Evolutionary conservation across 2,329 filamentous ascomycete genomes (phyloP).

Genomic region (Diaporthe nobilis): DNA sequence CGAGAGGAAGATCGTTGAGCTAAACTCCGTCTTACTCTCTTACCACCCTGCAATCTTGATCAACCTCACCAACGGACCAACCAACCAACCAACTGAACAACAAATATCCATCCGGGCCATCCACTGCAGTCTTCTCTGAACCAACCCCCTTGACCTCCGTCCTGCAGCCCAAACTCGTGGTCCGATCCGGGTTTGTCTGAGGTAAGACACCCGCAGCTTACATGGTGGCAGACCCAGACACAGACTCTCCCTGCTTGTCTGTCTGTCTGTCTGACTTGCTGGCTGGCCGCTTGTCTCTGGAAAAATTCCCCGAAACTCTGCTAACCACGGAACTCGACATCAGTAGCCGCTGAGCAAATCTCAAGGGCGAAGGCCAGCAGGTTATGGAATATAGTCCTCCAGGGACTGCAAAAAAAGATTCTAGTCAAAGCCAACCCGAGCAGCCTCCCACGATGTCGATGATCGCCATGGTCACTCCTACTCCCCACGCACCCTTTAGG

Average conservation of each 20-base stretch:
- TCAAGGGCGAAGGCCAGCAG: slow-evolving; percentile 13
- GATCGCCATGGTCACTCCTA: slow-evolving; percentile 61
- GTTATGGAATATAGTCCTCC: slow-evolving; percentile 60
- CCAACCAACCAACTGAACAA: background rate
- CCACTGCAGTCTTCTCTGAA: background rate
- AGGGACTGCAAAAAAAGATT: slow-evolving; percentile 49
- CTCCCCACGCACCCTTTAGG: slow-evolving; percentile 57
- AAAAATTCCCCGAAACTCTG: slow-evolving; percentile 25
- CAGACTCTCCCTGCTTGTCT: background rate
- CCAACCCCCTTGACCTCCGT: background rate
- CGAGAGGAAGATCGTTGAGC: background rate
- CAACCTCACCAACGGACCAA: background rate
- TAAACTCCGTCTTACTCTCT: slow-evolving; percentile 5
- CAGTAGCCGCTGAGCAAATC: slow-evolving; percentile 23
- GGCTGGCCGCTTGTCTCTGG: background rate
- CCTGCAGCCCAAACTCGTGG: slow-evolving; percentile 22
- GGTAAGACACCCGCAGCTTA: slow-evolving; percentile 39
- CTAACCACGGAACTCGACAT: slow-evolving; percentile 32
- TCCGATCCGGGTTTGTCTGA: slow-evolving; percentile 29
- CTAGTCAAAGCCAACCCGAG: slow-evolving; percentile 47
- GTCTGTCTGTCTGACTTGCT: slow-evolving; percentile 12
- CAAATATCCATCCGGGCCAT: background rate
- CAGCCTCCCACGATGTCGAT: slow-evolving; percentile 62
- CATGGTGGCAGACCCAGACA: slow-evolving; percentile 8
- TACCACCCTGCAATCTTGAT: background rate